Evolutionary conservation across 106 monocot species (phyloP), one percentile per base, ranked within the genome.

Genomic region (Platanthera guangdongensis): DNA sequence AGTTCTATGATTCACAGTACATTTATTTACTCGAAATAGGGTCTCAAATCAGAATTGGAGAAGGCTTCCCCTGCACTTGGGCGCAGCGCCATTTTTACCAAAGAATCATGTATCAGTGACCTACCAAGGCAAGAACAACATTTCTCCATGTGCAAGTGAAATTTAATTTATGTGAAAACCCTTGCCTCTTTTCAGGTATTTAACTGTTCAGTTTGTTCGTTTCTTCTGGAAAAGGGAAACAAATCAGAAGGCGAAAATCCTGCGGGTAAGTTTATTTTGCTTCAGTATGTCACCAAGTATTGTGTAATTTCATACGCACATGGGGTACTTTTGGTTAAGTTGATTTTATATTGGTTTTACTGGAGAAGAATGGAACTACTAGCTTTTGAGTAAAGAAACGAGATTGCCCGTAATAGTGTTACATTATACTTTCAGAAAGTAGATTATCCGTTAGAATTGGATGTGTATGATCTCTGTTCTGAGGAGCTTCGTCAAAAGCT

Each of bases 211-310:
- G 73, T 99, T 99, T 84, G 97, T 99, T n/a, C 97, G 97, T 45
- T 99, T 99, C 80, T 99, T 93, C 75, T 99, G 97, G 97, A 99
- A 99, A 85, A 82, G 92, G 78, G 94, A 99, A 78, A 90, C 97
- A 75, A 99, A 87, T 78, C 94, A 94, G 75, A 94, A 94, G 86
- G 97, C 97, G 19, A 99, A 99, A 74, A 94, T 99, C 39, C 84
- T 99, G 78, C 78, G 97, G 82, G 97, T 94, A 88, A 74, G 21
- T 64, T 39, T 70, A 55, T 3, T 78, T 74, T 59, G 19, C 51
- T 21, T 72, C 15, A n/a, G 3, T 51, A 51, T 72, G 22, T 72
- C 14, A 6, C 4, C 10, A 15, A 16, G 46, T 70, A 47, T 14
- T 16, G 8, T 47, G 47, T 6, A 47, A 28, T 10, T 65, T 65